Percentiles rank a stretch among this genome's conserved stretches.
These are phyloP conservation scores for Drechslera avenae DNA, from an alignment of 2,329 filamentous ascomycete species.

Conservation along the genomic window DNA sequence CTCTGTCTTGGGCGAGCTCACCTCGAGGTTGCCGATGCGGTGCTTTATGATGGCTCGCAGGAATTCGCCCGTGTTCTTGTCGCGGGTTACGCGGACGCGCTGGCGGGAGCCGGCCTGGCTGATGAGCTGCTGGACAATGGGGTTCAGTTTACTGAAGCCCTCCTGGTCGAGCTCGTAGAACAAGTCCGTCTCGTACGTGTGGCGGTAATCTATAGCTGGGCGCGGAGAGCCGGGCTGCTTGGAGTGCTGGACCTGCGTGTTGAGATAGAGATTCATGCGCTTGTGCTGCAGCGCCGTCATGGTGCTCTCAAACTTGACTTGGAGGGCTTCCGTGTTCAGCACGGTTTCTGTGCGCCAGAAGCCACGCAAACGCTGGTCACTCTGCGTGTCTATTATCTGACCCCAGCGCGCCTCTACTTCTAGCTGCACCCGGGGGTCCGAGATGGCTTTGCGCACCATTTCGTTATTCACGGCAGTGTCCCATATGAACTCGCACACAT, in stretches of 20 bases:
- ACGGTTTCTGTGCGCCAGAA: conserved; percentile 65
- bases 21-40: conserved; percentile 84
- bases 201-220: conserved; percentile 75
- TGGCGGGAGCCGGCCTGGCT: conserved; percentile 26
- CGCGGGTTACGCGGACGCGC: conserved; percentile 65
- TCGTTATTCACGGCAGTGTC: conserved; percentile 69
- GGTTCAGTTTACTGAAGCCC: conserved; percentile 47
- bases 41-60: conserved; percentile 89
- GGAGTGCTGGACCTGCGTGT: conserved; percentile 66
- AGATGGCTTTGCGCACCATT: conserved; percentile 60
- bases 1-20: conserved; percentile 75
- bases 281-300: conserved; percentile 95
- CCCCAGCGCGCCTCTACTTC: conserved; percentile 97
- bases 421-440: conserved; percentile 68
- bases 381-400: conserved; percentile 71
- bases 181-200: conserved; percentile 80
- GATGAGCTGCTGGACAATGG: conserved; percentile 66
- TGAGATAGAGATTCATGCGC: conserved; percentile 82
- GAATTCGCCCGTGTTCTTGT: conserved; percentile 72
- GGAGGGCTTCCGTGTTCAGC: conserved; percentile 26
- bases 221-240: conserved; percentile 49
- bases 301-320: conserved; percentile 73
- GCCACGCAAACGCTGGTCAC: conserved; percentile 70
- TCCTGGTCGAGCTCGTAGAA: conserved; percentile 68
- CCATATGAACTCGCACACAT: conserved; percentile 82